Base-by-base conservation (phyloP, 805 yeast genomes). In the Metschnikowia bowlesiae region DNA sequence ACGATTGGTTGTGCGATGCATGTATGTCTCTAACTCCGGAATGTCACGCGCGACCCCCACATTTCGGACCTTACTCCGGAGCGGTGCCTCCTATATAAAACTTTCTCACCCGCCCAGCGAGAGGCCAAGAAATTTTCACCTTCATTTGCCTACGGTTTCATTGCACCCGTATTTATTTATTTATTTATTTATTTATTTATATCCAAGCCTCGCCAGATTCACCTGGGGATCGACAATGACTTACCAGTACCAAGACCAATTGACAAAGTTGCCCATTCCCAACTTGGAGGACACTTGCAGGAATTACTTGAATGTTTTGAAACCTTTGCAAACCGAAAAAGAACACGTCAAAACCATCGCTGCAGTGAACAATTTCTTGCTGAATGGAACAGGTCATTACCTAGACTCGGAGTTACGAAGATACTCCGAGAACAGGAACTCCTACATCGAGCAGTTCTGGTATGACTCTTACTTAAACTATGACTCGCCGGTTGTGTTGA, bases 381-480 rank as follows among this genome's bases (percentile, higher is more conserved):
- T 76, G 49, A 68, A 78, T 34, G 61, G 75, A 68, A 58, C 67
- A 1, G 65, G 89, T 76, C 18, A 81, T 81, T 47, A 73, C 71
- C 49, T 77, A 81, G 95, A 90, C 62, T 69, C 76, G 29, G 83
- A 81, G 57, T 74, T 90, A 47, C 72, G 83, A 14, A 77, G 76
- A 45, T 88, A 85, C 62, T 69, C 85, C 6, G 75, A 79, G 46
- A 70, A 83, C 13, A 72, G 89, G 54, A 82, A 87, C 45, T 85
- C 95, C 2, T 90, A 87, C 65, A 90, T 90, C 55, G 97, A 90
- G 68, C 96, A 90, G 66, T 90, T 90, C 66, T 90, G 97, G 97
- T 90, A 81, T 67, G 97, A 90, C 64, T 82, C 96, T 1, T 90
- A 90, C 66, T 74, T 90, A 57, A 84, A 84, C 65, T 88, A 87